These are phyloP conservation scores for Brachypodium distachyon DNA, from an alignment of 202 grass and related monocot species.

Conservation along the genomic window DNA sequence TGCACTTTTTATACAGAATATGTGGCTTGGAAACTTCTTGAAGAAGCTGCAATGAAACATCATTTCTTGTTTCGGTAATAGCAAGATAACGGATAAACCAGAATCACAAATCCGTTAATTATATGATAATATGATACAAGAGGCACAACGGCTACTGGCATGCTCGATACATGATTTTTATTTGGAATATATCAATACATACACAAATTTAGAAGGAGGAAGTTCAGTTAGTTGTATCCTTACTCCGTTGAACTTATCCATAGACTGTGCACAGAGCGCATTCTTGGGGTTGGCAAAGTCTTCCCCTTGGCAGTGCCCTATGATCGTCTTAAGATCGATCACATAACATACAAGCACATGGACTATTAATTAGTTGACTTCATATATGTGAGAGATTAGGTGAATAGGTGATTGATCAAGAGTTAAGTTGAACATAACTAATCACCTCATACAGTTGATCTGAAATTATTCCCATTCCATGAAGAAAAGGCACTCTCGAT, in stretches of 20 bases:
- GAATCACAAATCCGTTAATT: neutral
- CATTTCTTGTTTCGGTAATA: neutral
- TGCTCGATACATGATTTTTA: too few relatives aligned
- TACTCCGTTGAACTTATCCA: neutral
- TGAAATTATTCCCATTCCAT: too few relatives aligned
- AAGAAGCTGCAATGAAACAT: neutral
- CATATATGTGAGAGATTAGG: too few relatives aligned
- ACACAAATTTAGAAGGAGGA: too few relatives aligned
- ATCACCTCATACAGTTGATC: constrained; percentile 5
- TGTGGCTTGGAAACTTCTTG: neutral
- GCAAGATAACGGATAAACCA: too few relatives aligned
- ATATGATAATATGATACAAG: too few relatives aligned
- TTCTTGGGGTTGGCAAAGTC: neutral
- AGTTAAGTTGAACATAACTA: neutral
- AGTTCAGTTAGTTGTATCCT: neutral
- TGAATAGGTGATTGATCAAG: too few relatives aligned
- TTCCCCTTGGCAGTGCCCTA: neutral
- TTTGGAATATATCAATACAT: too few relatives aligned
- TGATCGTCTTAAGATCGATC: neutral
- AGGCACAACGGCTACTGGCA: too few relatives aligned
- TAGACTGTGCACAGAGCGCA: neutral
- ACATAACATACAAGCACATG: neutral
- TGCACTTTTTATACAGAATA: constrained; percentile 2
- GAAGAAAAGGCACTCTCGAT: neutral
- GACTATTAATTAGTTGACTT: too few relatives aligned